A percentile compares a stretch with the other conserved stretches of the same genome.
Evolutionary conservation across 176 grass and related monocot species (phyloP).

Genomic region (Chloris gayana): DNA sequence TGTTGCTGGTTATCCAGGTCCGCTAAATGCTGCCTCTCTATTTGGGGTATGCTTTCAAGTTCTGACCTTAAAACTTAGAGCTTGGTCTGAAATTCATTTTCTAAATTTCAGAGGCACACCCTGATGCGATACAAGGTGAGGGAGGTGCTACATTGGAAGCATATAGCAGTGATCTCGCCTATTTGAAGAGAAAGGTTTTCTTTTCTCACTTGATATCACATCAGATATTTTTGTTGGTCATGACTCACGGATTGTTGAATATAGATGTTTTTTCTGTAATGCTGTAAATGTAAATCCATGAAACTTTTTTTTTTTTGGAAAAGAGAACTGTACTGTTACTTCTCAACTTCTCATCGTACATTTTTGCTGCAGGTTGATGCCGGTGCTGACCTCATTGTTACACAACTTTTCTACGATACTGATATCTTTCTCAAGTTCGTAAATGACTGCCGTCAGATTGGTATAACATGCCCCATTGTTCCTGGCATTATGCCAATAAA

Average conservation of each 20-base stretch:
- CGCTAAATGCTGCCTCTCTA: constrained; percentile 19
- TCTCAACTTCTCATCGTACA: constrained; percentile 1
- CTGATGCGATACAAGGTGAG: constrained; percentile 71
- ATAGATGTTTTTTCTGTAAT: not conserved
- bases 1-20: constrained; percentile 92
- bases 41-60: constrained; percentile 9
- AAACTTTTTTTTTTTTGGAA: not conserved
- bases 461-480: constrained; percentile 89
- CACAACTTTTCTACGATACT: constrained; percentile 87
- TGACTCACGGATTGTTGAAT: not conserved
- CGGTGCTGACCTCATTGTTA: constrained; percentile 82
- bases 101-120: constrained; percentile 80
- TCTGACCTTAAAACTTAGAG: not conserved
- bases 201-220: constrained; percentile 27
- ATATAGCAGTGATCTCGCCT: constrained; percentile 79
- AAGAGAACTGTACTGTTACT: constrained; percentile 5
- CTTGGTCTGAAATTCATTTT: constrained; percentile 12
- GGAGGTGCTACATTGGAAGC: constrained; percentile 70
- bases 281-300: constrained; percentile 4
- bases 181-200: constrained; percentile 85
- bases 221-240: constrained; percentile 20
- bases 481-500: constrained; percentile 97
- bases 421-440: constrained; percentile 94
- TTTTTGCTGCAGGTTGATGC: constrained; percentile 70
- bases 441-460: constrained; percentile 85